A percentile compares a stretch with the other conserved stretches of the same genome.
Conservation (phyloP, 148 eudicot genomes). For the Vaccinium darrowii region DNA sequence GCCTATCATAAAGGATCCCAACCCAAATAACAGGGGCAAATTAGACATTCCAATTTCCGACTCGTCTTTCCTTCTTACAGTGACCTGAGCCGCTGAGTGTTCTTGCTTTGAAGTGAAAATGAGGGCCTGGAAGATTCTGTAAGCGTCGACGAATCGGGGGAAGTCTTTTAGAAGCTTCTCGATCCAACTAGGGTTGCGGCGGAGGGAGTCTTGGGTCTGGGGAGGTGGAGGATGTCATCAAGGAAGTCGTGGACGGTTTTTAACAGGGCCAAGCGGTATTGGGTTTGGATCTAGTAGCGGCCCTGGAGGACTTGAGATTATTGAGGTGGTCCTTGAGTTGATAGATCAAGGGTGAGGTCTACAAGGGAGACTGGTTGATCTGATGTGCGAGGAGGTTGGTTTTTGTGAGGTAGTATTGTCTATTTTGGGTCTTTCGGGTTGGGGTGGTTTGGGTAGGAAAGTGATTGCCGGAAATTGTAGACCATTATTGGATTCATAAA, state of each 20-base stretch:
- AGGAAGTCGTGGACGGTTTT: slow-evolving; percentile 57
- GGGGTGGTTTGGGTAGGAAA: slow-evolving; percentile 68
- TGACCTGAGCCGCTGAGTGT: slow-evolving; percentile 60
- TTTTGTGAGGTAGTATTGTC: neutral
- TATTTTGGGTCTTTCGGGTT: slow-evolving; percentile 22
- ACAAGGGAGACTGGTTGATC: slow-evolving; percentile 79
- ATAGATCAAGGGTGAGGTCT: slow-evolving; percentile 64
- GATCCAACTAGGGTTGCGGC: slow-evolving; percentile 24
- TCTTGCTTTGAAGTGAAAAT: slow-evolving; percentile 53
- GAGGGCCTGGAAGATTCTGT: slow-evolving; percentile 54
- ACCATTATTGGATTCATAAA: slow-evolving; percentile 40
- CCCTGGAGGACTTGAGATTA: slow-evolving; percentile 45
- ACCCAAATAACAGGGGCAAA: too few species aligned
- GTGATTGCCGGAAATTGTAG: slow-evolving; percentile 61
- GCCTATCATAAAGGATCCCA: too few species aligned
- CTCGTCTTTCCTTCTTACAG: slow-evolving; percentile 51
- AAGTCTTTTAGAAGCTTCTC: slow-evolving; percentile 76
- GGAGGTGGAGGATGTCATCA: slow-evolving; percentile 66
- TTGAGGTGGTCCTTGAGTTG: slow-evolving; percentile 51
- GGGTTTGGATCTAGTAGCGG: neutral
- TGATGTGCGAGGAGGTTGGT: slow-evolving; percentile 40
- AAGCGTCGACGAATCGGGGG: slow-evolving; percentile 58
- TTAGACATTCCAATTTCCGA: slow-evolving; percentile 29
- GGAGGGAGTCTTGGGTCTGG: slow-evolving; percentile 56
- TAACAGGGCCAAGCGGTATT: slow-evolving; percentile 34